Evolutionary conservation across 2,329 filamentous ascomycete species (phyloP), one percentile per base, ranked within the genome.

Genomic region (Fusarium denticulatum): DNA sequence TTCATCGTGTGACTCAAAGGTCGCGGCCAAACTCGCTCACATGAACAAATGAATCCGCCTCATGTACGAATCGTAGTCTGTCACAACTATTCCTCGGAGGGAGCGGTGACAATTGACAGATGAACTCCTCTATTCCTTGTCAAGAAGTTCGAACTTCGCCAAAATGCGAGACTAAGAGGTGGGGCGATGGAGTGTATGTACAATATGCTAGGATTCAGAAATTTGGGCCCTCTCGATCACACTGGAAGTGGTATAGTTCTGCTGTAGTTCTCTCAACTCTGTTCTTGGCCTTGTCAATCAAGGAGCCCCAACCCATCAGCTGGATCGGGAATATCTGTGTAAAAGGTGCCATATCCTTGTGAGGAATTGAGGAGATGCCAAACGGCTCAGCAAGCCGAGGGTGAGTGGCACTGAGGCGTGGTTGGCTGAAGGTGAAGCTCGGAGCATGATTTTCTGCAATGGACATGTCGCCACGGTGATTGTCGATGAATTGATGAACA

Each of bases 201-300:
- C 32, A 37, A 30, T 42, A 74, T 71, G 57, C 70, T 65, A 64
- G 69, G 67, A 75, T 77, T 70, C 73, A 28, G 69, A 42, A 42
- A 75, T 78, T 74, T 64, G 71, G 59, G 72, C 75, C 73, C 59
- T 65, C 70, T 74, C 70, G 68, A 72, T 78, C 76, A 78, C 74
- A 74, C 67, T 69, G 65, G 42, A 60, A 68, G 67, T 62, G 67
- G 69, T 49, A 69, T 73, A 71, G 74, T 42, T 47, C 50, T 56
- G 52, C 61, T 72, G 67, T 65, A 34, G 58, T 59, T 74, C 66
- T 58, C 59, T 63, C 64, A 61, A 66, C 73, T 63, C 49, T 65
- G 57, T 60, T 36, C 32, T 49, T 58, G 40, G 24, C 32, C 59
- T 45, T 67, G 66, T 67, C 47, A 58, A 59, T 62, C 34, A 62